phyloP scores from a whole-genome alignment of 2,329 filamentous ascomycete species.

The Fusarium humuli region DNA sequence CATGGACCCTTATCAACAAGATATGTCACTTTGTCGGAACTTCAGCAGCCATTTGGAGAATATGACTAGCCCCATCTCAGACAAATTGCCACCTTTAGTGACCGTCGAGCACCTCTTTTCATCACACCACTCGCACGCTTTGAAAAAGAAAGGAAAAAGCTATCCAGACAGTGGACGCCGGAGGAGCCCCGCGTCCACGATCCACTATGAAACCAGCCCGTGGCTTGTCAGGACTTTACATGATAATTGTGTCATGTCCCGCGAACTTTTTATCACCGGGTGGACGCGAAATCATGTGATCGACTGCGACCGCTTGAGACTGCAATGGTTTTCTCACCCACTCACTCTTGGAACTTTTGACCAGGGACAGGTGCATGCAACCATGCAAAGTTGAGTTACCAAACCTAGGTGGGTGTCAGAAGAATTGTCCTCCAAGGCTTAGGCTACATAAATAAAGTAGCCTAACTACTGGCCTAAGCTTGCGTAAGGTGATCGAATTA shows the following conservation, averaged over 20 bases:
- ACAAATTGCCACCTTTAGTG: neutral
- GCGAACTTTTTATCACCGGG: neutral
- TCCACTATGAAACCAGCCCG: neutral
- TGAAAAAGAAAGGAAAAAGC: neutral
- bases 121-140: neutral
- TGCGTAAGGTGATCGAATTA: neutral
- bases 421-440: neutral
- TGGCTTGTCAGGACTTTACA: neutral
- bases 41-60: neutral
- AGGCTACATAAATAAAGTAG: neutral
- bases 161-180: neutral
- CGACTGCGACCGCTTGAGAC: neutral
- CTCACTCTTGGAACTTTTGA: neutral
- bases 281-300: slow-evolving; percentile 4
- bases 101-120: neutral
- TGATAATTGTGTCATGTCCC: neutral
- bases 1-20: slow-evolving; percentile 1
- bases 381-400: neutral
- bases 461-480: neutral
- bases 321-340: neutral
- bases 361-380: neutral
- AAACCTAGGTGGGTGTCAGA: neutral
- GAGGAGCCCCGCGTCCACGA: neutral
- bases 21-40: neutral
- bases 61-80: neutral